Evolutionary conservation across 257 asterid species (phyloP), one percentile per base, ranked within the genome.

Genomic region (Scutellaria barbata): DNA sequence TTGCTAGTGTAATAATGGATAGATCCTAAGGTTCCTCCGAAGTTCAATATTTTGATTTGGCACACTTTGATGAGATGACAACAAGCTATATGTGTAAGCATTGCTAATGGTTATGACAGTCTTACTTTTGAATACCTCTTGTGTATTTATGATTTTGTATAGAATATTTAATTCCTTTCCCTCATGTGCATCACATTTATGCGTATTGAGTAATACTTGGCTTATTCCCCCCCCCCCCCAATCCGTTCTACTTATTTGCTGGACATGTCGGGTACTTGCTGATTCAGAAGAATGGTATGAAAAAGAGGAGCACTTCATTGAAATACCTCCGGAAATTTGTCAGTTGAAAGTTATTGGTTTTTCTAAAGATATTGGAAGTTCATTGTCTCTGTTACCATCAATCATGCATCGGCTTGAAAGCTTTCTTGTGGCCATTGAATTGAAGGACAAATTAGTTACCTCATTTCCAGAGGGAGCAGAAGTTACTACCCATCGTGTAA

Each of bases 361-460:
- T 68, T 89, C 99, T n/a, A 95, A 89, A 82, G 99, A 89, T 66
- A 83, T 95, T 73, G 99, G 98, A 77, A 95, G 99, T 76, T 86
- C 98, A 65, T 78, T 91, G 80, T 92, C 98, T 56, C 79, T 95
- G 77, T 82, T 95, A 74, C 99, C 98, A 58, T 95, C 99, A 50
- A 75, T 95, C 75, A 86, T 95, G 96, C 90, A 86, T 77, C 95
- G 96, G 51, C 90, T 95, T 68, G 99, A 95, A 85, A 88, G 85
- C 85, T 76, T 84, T 73, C 93, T 95, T 68, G 96, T 95, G 59
- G 97, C 98, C 77, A 80, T 85, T 64, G 99, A 95, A 74, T 78
- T 95, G 74, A 95, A 80, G 85, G 80, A 84, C 42, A 85, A 57
- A 74, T 77, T 95, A 62, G 84, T 82, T 66, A 88, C 85, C 65